Base-by-base conservation (phyloP, 495 filamentous ascomycete species). In the Sphaerosporella brunnea region DNA sequence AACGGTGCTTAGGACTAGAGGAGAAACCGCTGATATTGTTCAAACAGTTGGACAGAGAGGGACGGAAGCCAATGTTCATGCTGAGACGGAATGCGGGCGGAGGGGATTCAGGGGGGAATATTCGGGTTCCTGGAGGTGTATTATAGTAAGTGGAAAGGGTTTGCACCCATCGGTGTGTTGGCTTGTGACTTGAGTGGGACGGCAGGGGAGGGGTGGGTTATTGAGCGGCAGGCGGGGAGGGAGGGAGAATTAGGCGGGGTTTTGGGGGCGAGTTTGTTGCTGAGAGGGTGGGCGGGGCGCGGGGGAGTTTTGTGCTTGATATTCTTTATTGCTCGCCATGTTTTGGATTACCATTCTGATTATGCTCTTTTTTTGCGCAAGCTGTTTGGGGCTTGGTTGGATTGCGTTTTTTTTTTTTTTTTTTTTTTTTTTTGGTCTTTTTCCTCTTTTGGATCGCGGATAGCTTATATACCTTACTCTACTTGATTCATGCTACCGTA, bases 11-110 rank as follows among this genome's bases (percentile, higher is more conserved):
- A 16, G 85, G 79, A 1, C 64, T 93, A 48, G 79, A 95, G 28
- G 90, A 97, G 65, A 84, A 87, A 56, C 90, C 90, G 19, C 69
- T 97, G 35, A 84, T 93, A 48, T 67, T 97, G 49, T 97, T 97
- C 69, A 97, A 97, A 67, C 87, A 95, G 56, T 68, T 96, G 36
- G 86, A 94, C 62, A 83, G 81, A 56, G 90, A 97, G 65, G 92
- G 92, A 10, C 78, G 84, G 63, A 97, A 97, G 60, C 90, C 90
- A 25, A 96, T 97, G 90, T 97, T 96, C 60, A 97, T 97, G 90
- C 64, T 97, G 34, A 68, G 90, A 40, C 50, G 58, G 39, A 61
- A 61, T 36, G 58, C 55, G 5, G 51, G 45, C 1, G 50, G 55
- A 21, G 43, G 49, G 36, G 44, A 53, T 37, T 53, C 58, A 2